Conservation (phyloP, 805 yeast species). For the Kurtzmaniella cleridarum region DNA sequence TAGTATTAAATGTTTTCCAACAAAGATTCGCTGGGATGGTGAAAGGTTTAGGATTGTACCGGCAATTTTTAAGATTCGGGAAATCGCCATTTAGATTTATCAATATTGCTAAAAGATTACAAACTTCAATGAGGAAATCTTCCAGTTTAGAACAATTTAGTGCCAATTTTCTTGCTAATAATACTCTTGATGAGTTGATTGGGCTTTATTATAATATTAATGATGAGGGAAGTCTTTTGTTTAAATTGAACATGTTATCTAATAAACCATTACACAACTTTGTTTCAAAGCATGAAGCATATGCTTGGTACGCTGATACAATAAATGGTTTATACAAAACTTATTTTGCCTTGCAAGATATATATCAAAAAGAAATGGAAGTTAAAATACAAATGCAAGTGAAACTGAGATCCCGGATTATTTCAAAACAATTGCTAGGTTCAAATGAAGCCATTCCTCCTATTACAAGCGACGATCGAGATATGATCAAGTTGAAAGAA, state of each 20-base stretch:
- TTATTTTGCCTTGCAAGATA: constrained; percentile 35
- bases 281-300: constrained; percentile 53
- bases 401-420: constrained; percentile 44
- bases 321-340: constrained; percentile 51
- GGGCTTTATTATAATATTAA: constrained; percentile 59
- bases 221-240: constrained; percentile 58
- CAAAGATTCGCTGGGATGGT: constrained; percentile 40
- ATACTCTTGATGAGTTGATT: constrained; percentile 44
- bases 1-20: constrained; percentile 36
- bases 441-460: constrained; percentile 10
- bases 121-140: constrained; percentile 7
- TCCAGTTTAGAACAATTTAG: constrained; percentile 19
- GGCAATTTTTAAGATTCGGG: constrained; percentile 69
- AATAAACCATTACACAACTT: constrained; percentile 30
- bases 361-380: constrained; percentile 46
- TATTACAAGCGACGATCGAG: constrained; percentile 7
- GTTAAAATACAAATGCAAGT: constrained; percentile 57
- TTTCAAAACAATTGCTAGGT: constrained; percentile 37
- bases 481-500: constrained; percentile 20
- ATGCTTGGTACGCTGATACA: constrained; percentile 67
- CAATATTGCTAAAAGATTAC: constrained; percentile 6
- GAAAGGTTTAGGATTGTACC: constrained; percentile 46
- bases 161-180: constrained; percentile 17
- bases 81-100: constrained; percentile 52
- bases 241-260: constrained; percentile 45